Base-by-base conservation (phyloP, 2,329 filamentous ascomycete genomes). In the Hymenoscyphus fraxineus region DNA sequence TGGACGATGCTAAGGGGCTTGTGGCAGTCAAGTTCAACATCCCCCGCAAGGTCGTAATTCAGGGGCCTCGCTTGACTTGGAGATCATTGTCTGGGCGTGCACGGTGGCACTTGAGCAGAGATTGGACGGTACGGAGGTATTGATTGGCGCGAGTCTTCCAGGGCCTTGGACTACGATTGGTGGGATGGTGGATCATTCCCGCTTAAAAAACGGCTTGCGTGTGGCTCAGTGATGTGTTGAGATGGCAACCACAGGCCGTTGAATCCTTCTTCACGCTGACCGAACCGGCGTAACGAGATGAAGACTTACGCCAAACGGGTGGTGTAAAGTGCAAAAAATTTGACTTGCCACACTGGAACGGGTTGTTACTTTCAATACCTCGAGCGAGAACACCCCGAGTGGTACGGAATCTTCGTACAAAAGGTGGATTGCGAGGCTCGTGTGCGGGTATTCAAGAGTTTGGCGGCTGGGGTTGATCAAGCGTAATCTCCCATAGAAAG, bases 51-150 rank as follows among this genome's bases (percentile, higher is more conserved):
- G 44, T 51, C n/a, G 44, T 51, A 22, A 51, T 51, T 65, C 64
- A 67, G 65, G 68, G 64, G 66, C 64, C 58, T 65, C 61, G 65
- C 59, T 60, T 65, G 58, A 22, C 35, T 7, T 19, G 51, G n/a
- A 58, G 40, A 56, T 55, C 44, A 35, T 19, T 27, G n/a, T 22
- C 32, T 35, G 64, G n/a, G n/a, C 57, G 19, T 22, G 22, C 57
- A 40, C 19, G 15, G 57, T 51, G 44, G n/a, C 44, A 51, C 44
- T 19, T 51, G 44, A n/a, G 7, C 44, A 22, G 44, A 51, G 44
- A 51, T 51, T 51, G n/a, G 44, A 19, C 19, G 19, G 44, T 9
- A 3, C 4, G 19, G 44, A 51, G 19, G 44, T 9, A 3, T 9
- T 51, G 44, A 51, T 51, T 51, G 44, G 44, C 10, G 44, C 19